Evolutionary conservation across 192 early-diverging fungal species (phyloP).

Genomic region (Gigaspora rosea): DNA sequence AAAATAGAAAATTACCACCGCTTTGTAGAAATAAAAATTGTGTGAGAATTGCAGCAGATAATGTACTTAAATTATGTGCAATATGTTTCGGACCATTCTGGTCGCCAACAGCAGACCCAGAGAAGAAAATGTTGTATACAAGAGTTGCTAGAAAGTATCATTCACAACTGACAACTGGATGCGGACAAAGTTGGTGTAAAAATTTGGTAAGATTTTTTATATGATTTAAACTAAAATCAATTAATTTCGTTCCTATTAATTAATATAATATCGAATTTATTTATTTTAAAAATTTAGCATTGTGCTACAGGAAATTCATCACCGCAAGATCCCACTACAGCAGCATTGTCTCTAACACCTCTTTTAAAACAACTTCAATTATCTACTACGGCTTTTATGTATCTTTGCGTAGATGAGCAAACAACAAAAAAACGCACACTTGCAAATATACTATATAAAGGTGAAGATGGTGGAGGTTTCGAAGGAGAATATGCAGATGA

Average conservation of each 20-base stretch:
- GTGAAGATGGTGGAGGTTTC: constrained; percentile 26
- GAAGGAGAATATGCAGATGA: constrained; percentile 47
- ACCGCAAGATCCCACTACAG: constrained; percentile 62
- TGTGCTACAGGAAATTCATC: constrained; percentile 42
- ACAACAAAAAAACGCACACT: constrained; percentile 51
- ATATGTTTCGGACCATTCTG: constrained; percentile 85
- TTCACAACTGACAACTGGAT: constrained; percentile 77
- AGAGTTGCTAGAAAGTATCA: constrained; percentile 72
- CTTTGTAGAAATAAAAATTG: constrained; percentile 80
- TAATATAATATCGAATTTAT: constrained; percentile 20
- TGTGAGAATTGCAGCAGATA: constrained; percentile 51
- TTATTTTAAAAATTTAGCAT: constrained; percentile 32
- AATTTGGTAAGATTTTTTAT: constrained; percentile 51
- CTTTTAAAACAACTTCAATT: constrained; percentile 48
- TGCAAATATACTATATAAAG: constrained; percentile 42
- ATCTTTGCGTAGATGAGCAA: constrained; percentile 67
- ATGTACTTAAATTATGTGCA: constrained; percentile 66
- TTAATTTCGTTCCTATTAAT: neutral
- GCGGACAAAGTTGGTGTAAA: constrained; percentile 64
- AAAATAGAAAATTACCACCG: constrained; percentile 53
- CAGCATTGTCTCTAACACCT: constrained; percentile 57
- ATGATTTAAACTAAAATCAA: neutral
- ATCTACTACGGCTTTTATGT: constrained; percentile 38
- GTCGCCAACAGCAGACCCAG: constrained; percentile 73
- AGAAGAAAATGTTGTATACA: constrained; percentile 70